Evolutionary conservation across 2,329 filamentous ascomycete species (phyloP), one percentile per base, ranked within the genome.

Genomic region (Cytospora schulzeri): DNA sequence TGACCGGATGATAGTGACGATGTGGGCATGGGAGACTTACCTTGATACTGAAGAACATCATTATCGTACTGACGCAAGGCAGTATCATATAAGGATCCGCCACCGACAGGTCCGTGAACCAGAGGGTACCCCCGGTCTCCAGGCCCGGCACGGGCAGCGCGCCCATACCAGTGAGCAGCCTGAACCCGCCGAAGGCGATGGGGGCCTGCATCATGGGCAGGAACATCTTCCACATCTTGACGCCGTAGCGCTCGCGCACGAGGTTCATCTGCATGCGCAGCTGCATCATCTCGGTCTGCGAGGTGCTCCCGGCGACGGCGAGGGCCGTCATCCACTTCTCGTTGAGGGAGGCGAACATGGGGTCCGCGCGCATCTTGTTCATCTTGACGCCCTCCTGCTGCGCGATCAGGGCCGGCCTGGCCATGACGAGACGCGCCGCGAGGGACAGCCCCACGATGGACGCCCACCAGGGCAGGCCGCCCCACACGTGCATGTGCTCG

Each of bases 401-500:
- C 19, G 86, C 84, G 41, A 77, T 74, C 28, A 91, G 73, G 69
- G 86, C 87, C 17, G 91, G 85, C 66, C 89, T 87, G 71, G 94
- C 81, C 69, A 95, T 81, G 56, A 79, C 72, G 11, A 83, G 65
- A 67, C 94, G 91, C 66, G 93, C 78, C 8, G 87, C 65, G 1
- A 93, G 38, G 38, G 90, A 88, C 0, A 89, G 85, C 5, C 83
- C 76, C 53, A 89, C 76, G 70, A 97, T 90, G 66, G 91, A 86
- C 1, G 80, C 88, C 82, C 91, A 93, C 95, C 95, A 98, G 15
- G 92, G 91, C 62, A 92, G 77, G 41, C 90, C 92, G 1, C 76
- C 79, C 70, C 84, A 89, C 67, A 97, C 81, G 77, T 99, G 92
- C 50, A 96, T 74, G 73, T 94, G 88, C 80, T 99, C 95, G 14